Evolutionary conservation across 2,329 filamentous ascomycete species (phyloP).

Genomic region (Drechslerella coelobrocha): DNA sequence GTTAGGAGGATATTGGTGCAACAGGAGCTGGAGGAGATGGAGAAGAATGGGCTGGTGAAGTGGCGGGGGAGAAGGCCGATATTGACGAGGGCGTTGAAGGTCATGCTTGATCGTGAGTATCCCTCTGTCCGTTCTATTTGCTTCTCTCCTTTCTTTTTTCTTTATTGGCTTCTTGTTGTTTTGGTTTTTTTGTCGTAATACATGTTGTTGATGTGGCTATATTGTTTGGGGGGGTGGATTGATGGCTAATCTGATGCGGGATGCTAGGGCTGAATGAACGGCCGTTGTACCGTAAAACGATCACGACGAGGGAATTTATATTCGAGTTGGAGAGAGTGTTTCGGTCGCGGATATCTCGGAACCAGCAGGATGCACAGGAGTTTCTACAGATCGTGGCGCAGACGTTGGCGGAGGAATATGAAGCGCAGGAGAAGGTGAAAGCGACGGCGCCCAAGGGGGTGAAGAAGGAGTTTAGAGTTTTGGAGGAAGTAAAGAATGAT

Average conservation of each 20-base stretch:
- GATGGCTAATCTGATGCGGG: constrained; percentile 54
- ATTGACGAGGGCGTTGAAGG: constrained; percentile 86
- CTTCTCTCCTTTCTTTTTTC: not conserved
- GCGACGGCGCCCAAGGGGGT: constrained; percentile 27
- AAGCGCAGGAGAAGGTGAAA: constrained; percentile 63
- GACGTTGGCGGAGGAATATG: constrained; percentile 89
- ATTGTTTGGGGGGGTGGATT: constrained; percentile 10
- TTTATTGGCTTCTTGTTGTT: too few relatives aligned
- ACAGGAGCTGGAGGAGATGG: constrained; percentile 27
- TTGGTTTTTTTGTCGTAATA: too few relatives aligned
- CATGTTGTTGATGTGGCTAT: not conserved
- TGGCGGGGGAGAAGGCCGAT: constrained; percentile 64
- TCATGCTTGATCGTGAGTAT: constrained; percentile 73
- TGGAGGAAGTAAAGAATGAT: constrained; percentile 6
- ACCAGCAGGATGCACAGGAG: constrained; percentile 97
- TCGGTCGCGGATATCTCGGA: constrained; percentile 84
- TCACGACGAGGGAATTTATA: constrained; percentile 85
- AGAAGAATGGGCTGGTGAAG: constrained; percentile 10
- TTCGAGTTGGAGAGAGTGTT: constrained; percentile 83
- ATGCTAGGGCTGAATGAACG: constrained; percentile 76
- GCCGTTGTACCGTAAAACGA: constrained; percentile 91
- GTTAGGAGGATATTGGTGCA: constrained; percentile 79
- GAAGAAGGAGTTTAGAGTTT: constrained; percentile 10
- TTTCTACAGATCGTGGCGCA: constrained; percentile 94
- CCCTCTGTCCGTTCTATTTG: too few relatives aligned